Evolutionary conservation across 495 filamentous ascomycete genomes (phyloP), one percentile per base, ranked within the genome.

Genomic region (Annulohypoxylon moriforme): DNA sequence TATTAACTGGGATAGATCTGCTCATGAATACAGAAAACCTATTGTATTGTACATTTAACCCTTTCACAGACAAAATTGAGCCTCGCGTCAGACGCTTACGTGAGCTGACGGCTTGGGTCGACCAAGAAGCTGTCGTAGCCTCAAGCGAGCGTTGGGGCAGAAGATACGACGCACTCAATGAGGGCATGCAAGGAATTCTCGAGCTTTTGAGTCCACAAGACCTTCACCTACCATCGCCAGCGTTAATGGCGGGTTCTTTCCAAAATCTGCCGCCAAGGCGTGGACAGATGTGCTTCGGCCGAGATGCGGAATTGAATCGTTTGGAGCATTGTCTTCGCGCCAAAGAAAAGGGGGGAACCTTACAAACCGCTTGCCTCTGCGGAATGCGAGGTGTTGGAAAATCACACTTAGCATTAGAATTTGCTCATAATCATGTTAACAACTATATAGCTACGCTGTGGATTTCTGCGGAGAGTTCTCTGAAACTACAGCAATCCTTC

Each of bases 361-460:
- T 53, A 4, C 49, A 25, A 31, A 53, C 49, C 9, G 49, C 14
- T 7, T 53, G 24, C 14, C 49, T 53, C 25, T 53, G 24, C 16
- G 49, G 49, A 18, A 53, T 53, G 49, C 49, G 49, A 29, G 49
- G 49, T 11, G 49, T 53, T 31, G 49, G 49, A 18, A 53, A 53
- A 24, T 27, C 49, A 31, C 25, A 53, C 25, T 11, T 29, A 16
- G 49, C 49, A 13, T n/a, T 31, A n/a, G 49, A 53, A 31, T 53
- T 27, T 53, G 49, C 49, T 29, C 4, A 53, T 53, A 31, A 24
- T 53, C 49, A 53, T 16, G n/a, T 53, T 13, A 53, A 53, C 49
- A 13, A 16, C 25, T 53, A 53, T 16, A n/a, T 31, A 8, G 24
- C 24, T 7, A 31, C 14, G 11, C 49, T 53, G 25, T 53, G 49